Percentiles rank a stretch among this genome's conserved stretches.
Evolutionary conservation across 371 early-diverging fungal genomes (phyloP).

Genomic region (Mucor piriformis): DNA sequence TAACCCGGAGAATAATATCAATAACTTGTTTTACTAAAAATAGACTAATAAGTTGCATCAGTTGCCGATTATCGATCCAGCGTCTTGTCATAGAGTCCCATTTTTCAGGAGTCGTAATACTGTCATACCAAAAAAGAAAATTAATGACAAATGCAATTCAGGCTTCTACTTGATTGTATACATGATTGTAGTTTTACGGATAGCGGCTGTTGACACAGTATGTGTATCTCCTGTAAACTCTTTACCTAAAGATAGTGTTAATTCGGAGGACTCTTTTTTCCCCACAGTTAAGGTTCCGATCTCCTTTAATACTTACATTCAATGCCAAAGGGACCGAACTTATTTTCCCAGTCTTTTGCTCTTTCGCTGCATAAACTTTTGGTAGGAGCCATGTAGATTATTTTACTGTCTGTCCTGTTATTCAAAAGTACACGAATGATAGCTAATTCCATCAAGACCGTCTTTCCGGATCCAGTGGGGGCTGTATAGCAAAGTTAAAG

Average conservation of each 20-base stretch:
- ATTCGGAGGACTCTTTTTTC: background rate
- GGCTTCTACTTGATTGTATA: too few relatives aligned
- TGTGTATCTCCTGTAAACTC: conserved; percentile 87
- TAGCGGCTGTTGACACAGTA: conserved; percentile 24
- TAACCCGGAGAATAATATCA: background rate
- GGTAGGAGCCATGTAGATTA: conserved; percentile 88
- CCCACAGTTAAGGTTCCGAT: background rate
- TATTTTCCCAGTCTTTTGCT: conserved; percentile 63
- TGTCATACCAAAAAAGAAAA: background rate
- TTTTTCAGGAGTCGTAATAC: conserved; percentile 80
- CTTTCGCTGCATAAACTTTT: conserved; percentile 84
- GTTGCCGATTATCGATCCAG: conserved; percentile 44
- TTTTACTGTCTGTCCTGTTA: conserved; percentile 38
- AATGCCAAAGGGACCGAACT: conserved; percentile 62
- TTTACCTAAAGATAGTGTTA: conserved; percentile 33
- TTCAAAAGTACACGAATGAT: conserved; percentile 57
- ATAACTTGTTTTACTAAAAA: conserved; percentile 37
- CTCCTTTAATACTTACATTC: conserved; percentile 37
- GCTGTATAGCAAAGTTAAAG: conserved; percentile 65
- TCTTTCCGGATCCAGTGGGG: conserved; percentile 91
- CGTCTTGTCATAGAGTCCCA: conserved; percentile 80
- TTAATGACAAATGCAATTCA: too few relatives aligned
- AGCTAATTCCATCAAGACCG: conserved; percentile 73
- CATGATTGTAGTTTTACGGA: conserved; percentile 39
- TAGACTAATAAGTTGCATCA: conserved; percentile 40